Evolutionary conservation across 371 early-diverging fungal species (phyloP).

Genomic region (Blakeslea trispora): DNA sequence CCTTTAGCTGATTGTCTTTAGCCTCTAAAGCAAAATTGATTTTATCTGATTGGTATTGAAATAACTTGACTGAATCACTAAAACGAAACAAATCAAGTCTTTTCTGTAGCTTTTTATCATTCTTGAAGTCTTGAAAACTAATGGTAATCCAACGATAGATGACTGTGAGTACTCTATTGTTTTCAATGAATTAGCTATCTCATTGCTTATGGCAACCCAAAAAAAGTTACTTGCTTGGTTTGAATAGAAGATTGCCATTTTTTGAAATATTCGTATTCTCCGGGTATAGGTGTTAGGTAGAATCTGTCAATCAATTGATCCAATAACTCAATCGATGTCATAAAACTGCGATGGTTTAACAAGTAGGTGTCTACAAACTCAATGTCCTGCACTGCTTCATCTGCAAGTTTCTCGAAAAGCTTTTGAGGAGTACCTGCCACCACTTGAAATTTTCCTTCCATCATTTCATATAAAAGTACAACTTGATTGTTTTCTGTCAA

Average conservation of each 20-base stretch:
- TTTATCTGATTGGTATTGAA: constrained; percentile 5
- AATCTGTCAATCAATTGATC: constrained; percentile 55
- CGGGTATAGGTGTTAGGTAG: constrained; percentile 47
- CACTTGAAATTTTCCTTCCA: constrained; percentile 51
- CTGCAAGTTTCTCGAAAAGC: constrained; percentile 58
- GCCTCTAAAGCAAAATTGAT: constrained; percentile 3
- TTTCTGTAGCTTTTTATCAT: constrained; percentile 32
- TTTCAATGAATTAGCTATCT: too few species aligned
- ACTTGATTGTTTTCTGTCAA: constrained; percentile 44
- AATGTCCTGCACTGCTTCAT: constrained; percentile 60
- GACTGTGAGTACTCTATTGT: constrained; percentile 59
- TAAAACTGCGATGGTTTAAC: constrained; percentile 58
- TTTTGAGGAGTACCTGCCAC: constrained; percentile 60
- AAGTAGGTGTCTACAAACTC: constrained; percentile 68
- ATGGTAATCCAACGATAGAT: constrained; percentile 65
- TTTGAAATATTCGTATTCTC: constrained; percentile 51
- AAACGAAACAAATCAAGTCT: constrained; percentile 14
- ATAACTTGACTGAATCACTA: constrained; percentile 2
- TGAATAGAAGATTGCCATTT: constrained; percentile 61
- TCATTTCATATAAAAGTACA: constrained; percentile 55
- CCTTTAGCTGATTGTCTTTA: neutral
- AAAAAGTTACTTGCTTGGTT: constrained; percentile 52
- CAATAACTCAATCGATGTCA: constrained; percentile 51
- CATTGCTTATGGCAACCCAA: neutral
- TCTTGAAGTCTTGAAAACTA: constrained; percentile 60